Conservation (phyloP, 163 green algal species). For the Scenedesmus sp. region DNA sequence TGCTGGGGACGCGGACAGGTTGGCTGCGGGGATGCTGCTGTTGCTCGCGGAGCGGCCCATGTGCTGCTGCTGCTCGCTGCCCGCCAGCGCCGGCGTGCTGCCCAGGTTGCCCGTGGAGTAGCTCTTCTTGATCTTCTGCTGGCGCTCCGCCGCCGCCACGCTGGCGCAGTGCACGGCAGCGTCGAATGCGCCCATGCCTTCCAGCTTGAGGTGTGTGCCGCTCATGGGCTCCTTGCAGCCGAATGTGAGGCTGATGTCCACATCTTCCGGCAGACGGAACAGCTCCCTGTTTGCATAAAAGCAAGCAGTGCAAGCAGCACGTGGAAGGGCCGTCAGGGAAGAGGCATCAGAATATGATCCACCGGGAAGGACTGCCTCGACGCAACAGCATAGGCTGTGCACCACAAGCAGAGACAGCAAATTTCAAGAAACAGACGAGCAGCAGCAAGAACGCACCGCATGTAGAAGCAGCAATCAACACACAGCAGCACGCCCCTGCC, state of each 20-base stretch:
- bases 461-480: too few species aligned
- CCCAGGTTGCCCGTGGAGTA: constrained; percentile 47
- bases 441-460: too few species aligned
- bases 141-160: constrained; percentile 71
- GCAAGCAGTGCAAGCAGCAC: background rate
- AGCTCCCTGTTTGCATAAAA: constrained; percentile 38
- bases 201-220: constrained; percentile 75
- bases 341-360: background rate
- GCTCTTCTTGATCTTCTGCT: constrained; percentile 66
- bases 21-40: constrained; percentile 11
- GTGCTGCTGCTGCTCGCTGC: background rate
- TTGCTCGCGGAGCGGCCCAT: constrained; percentile 11
- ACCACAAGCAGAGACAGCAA: too few species aligned
- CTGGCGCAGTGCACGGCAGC: constrained; percentile 77
- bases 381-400: too few species aligned
- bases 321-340: background rate
- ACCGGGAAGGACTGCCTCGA: too few species aligned
- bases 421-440: too few species aligned
- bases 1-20: background rate
- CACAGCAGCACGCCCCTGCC: too few species aligned
- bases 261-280: constrained; percentile 69
- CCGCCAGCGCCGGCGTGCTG: background rate
- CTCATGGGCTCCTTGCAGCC: constrained; percentile 78
- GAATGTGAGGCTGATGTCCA: constrained; percentile 77
- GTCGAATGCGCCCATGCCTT: constrained; percentile 77